These are phyloP conservation scores for Rhizopus sp. DNA, from an alignment of 371 early-diverging fungal genomes.

Conservation along the genomic window DNA sequence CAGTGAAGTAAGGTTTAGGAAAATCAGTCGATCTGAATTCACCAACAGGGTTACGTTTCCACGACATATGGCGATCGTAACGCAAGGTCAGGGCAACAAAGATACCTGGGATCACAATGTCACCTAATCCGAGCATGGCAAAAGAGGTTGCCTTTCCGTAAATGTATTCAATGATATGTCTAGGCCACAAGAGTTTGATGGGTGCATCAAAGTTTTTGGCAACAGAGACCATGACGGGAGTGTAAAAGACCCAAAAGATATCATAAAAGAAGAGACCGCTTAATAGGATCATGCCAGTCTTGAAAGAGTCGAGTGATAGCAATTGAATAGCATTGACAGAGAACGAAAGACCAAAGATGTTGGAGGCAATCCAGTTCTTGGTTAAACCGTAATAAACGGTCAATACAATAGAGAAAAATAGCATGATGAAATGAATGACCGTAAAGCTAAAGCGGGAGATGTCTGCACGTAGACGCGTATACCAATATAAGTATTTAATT, in stretches of 20 bases:
- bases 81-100: slow-evolving; percentile 90
- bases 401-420: slow-evolving; percentile 60
- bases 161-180: slow-evolving; percentile 58
- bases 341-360: slow-evolving; percentile 88
- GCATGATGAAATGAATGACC: slow-evolving; percentile 64
- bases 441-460: slow-evolving; percentile 74
- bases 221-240: slow-evolving; percentile 98
- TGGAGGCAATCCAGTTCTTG: slow-evolving; percentile 93
- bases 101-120: slow-evolving; percentile 97
- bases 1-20: slow-evolving; percentile 86
- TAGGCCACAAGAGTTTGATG: slow-evolving; percentile 95
- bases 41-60: slow-evolving; percentile 51
- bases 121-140: slow-evolving; percentile 97
- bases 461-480: slow-evolving; percentile 29
- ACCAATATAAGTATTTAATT: not conserved
- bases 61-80: slow-evolving; percentile 80
- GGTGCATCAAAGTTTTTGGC: slow-evolving; percentile 97
- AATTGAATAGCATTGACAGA: slow-evolving; percentile 86
- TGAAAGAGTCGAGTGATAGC: slow-evolving; percentile 91
- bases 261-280: slow-evolving; percentile 95
- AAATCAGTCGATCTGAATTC: slow-evolving; percentile 64
- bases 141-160: slow-evolving; percentile 56
- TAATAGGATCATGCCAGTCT: slow-evolving; percentile 92
- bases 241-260: slow-evolving; percentile 99
- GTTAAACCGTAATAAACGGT: slow-evolving; percentile 79